Evolutionary conservation across 148 eudicot species (phyloP).

Genomic region (Mesembryanthemum crystallinum): DNA sequence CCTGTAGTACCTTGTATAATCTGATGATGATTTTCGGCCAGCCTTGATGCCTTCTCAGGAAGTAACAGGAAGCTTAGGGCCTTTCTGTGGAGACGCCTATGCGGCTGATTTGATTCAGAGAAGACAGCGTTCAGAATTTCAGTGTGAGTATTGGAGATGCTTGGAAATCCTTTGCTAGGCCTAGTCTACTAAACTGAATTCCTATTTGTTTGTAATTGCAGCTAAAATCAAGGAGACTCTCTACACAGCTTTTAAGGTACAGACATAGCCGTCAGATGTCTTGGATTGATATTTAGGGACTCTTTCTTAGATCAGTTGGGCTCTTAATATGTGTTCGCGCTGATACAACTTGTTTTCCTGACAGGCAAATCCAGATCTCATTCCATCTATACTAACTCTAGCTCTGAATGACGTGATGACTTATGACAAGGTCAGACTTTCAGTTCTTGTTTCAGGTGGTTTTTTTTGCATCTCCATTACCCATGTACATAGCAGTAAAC

Average conservation of each 20-base stretch:
- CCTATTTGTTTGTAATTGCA: slow-evolving; percentile 31
- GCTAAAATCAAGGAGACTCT: slow-evolving; percentile 71
- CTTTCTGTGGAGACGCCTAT: slow-evolving; percentile 57
- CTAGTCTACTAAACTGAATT: slow-evolving; percentile 18
- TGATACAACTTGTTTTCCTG: slow-evolving; percentile 4
- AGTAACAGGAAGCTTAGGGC: slow-evolving; percentile 52
- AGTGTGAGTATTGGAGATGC: slow-evolving; percentile 42
- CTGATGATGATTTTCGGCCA: slow-evolving; percentile 48
- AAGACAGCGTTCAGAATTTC: slow-evolving; percentile 86
- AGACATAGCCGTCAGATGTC: background rate
- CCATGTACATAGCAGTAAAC: background rate
- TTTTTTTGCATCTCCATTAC: background rate
- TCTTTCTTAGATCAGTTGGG: background rate
- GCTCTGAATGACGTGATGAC: slow-evolving; percentile 85
- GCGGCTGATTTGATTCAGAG: slow-evolving; percentile 94
- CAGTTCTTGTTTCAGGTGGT: slow-evolving; percentile 1
- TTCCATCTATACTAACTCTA: slow-evolving; percentile 67
- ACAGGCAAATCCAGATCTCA: slow-evolving; percentile 70
- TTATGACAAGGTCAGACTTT: slow-evolving; percentile 76
- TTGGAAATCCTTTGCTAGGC: background rate
- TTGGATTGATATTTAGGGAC: background rate
- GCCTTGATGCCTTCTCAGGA: slow-evolving; percentile 59
- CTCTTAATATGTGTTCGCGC: background rate
- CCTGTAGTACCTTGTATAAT: slow-evolving; percentile 15
- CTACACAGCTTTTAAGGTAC: slow-evolving; percentile 66